A percentile compares a stretch with the other conserved stretches of the same genome.
Evolutionary conservation across 768 basidiomycete species (phyloP).

Genomic region (Mrakia gelida): DNA sequence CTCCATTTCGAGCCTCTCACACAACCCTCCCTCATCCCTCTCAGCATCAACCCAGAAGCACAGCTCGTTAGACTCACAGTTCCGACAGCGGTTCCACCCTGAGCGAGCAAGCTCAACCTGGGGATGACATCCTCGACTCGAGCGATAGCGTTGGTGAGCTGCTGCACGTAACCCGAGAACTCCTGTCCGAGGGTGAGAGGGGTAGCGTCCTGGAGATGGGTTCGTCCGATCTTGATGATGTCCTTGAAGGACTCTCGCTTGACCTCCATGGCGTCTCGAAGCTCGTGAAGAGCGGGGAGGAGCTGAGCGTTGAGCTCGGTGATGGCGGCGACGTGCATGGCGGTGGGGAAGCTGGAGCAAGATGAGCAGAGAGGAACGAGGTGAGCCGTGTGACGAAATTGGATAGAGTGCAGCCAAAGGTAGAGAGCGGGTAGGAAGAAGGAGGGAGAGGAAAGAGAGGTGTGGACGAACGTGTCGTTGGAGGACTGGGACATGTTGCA

Average conservation of each 20-base stretch:
- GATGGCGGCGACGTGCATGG: slow-evolving; percentile 96
- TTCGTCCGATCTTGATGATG: slow-evolving; percentile 98
- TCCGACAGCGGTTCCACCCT: slow-evolving; percentile 97
- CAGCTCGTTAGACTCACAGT: slow-evolving; percentile 58
- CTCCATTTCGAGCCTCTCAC: background rate
- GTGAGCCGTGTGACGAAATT: too few species aligned
- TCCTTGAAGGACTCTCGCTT: slow-evolving; percentile 79
- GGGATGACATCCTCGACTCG: slow-evolving; percentile 76
- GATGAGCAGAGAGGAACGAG: background rate
- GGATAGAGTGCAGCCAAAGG: too few species aligned
- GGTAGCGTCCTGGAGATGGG: slow-evolving; percentile 94
- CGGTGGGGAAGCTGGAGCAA: slow-evolving; percentile 80
- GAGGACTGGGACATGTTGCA: slow-evolving; percentile 99
- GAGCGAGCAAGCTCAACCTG: slow-evolving; percentile 80
- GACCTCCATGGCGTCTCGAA: slow-evolving; percentile 74
- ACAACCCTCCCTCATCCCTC: too few species aligned
- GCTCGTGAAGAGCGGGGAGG: slow-evolving; percentile 76
- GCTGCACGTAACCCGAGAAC: slow-evolving; percentile 96
- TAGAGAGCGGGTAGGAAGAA: background rate
- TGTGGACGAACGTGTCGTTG: slow-evolving; percentile 79
- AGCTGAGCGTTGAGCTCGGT: slow-evolving; percentile 74
- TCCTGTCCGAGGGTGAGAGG: slow-evolving; percentile 97
- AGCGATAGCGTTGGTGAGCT: slow-evolving; percentile 82
- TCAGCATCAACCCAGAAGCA: too few species aligned
- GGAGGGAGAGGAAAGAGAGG: background rate